phyloP scores from a whole-genome alignment of 495 filamentous ascomycete species.

The Terfezia boudieri region DNA sequence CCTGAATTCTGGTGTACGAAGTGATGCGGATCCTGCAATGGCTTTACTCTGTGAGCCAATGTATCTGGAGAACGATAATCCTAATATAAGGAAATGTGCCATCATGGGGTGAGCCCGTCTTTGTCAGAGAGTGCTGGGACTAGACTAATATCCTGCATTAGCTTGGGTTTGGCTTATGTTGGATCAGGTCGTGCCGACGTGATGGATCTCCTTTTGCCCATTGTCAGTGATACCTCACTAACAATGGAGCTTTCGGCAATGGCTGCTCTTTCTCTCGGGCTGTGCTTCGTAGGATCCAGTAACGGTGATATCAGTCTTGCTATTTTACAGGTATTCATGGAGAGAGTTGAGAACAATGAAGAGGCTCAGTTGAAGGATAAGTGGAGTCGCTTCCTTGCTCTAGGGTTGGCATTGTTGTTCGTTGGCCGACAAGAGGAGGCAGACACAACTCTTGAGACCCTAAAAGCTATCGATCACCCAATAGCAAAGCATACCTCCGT shows the following conservation, averaged over 20 bases:
- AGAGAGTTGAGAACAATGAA: conserved; percentile 48
- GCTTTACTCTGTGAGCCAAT: conserved; percentile 60
- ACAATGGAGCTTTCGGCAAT: conserved; percentile 93
- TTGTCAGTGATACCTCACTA: conserved; percentile 55
- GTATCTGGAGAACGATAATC: conserved; percentile 51
- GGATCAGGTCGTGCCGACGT: conserved; percentile 76
- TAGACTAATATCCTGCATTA: background rate
- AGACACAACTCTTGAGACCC: conserved; percentile 78
- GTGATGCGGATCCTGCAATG: conserved; percentile 69
- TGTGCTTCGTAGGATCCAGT: conserved; percentile 82
- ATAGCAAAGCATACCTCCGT: conserved; percentile 80
- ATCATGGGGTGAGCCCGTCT: conserved; percentile 48
- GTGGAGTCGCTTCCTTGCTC: conserved; percentile 89
- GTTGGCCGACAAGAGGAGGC: conserved; percentile 95
- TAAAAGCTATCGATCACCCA: conserved; percentile 88
- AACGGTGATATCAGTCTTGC: conserved; percentile 72
- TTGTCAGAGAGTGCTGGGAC: background rate
- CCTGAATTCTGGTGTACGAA: conserved; percentile 71
- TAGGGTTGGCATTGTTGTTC: conserved; percentile 82
- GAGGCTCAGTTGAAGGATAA: conserved; percentile 79
- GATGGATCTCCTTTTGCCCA: conserved; percentile 56
- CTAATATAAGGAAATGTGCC: conserved; percentile 49
- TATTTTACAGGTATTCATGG: conserved; percentile 66
- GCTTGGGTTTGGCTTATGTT: conserved; percentile 71
- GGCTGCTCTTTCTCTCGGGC: conserved; percentile 74